Base-by-base conservation (phyloP, 441 rosid genomes). In the Populus hybrid region DNA sequence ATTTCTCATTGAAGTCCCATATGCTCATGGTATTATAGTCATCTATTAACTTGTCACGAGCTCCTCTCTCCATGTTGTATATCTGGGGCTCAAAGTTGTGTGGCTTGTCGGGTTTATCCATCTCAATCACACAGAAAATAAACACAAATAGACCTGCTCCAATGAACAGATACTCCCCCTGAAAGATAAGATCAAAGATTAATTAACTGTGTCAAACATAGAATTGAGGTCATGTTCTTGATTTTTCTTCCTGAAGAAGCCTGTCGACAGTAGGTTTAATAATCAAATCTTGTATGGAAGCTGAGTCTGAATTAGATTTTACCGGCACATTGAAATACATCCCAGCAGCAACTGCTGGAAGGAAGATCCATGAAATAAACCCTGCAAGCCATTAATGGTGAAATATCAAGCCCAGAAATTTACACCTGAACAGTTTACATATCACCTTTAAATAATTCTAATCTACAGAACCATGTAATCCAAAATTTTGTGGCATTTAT, bases 21-120 rank as follows among this genome's bases (percentile, higher is more conserved):
- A 90, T 93, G 81, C 84, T 88, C 98, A 95, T 95, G 34, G 90
- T 77, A 35, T 95, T 95, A 82, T 95, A 93, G 81, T 93, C 97
- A 23, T 79, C 85, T 66, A 95, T 92, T 54, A 95, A 82, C 88
- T 93, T 93, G 79, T 93, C 98, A 6, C 99, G 97, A 76, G 93
- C 97, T 79, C 93, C 97, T 76, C 93, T 90, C 80, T 92, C 97
- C 92, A 92, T 84, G 70, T 85, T 88, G 86, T 92, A 93, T 68
- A 95, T 95, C 83, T 93, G 95, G 21, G 99, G 99, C 80, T 95
- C 99, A 34, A 95, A 95, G 86, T 95, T 89, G 81, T 91, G 96
- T 66, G 97, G 95, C 84, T 91, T 35, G 80, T 91, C 99, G 1
- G 98, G 99, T 77, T 95, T 95, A 78, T 90, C 92, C 93, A 93